Evolutionary conservation across 2,329 filamentous ascomycete genomes (phyloP).

Genomic region (Colletotrichum spaethianum): DNA sequence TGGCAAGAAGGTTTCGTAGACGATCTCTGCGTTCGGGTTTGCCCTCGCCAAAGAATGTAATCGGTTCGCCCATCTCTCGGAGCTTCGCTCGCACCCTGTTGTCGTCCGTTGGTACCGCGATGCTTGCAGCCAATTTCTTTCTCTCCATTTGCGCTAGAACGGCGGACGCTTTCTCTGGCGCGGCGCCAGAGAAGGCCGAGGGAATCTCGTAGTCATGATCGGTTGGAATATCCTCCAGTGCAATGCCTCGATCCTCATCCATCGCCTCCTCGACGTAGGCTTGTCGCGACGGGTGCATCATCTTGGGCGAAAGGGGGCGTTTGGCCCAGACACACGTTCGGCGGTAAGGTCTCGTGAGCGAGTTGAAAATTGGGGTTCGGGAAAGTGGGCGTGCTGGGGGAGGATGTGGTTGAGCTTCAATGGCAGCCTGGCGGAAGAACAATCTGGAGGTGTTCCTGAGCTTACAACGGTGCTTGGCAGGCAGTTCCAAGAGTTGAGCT

Average conservation of each 20-base stretch:
- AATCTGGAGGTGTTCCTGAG: not conserved
- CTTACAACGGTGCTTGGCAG: not conserved
- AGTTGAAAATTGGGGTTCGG: not conserved
- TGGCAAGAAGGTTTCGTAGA: conserved; percentile 83
- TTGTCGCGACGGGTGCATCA: conserved; percentile 90
- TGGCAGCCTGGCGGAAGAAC: conserved; percentile 9
- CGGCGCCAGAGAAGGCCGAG: conserved; percentile 73
- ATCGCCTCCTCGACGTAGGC: conserved; percentile 91
- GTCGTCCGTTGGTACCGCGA: conserved; percentile 96
- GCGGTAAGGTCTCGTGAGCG: not conserved
- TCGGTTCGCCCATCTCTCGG: conserved; percentile 90
- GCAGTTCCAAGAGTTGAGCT: not conserved
- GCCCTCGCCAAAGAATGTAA: conserved; percentile 95
- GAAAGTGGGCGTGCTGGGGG: not conserved
- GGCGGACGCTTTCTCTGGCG: conserved; percentile 86
- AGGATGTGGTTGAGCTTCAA: conserved; percentile 7
- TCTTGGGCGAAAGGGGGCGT: conserved; percentile 51
- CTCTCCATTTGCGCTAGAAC: conserved; percentile 91
- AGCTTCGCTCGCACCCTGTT: conserved; percentile 84
- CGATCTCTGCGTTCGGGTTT: conserved; percentile 88
- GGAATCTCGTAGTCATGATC: conserved; percentile 91
- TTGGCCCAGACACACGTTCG: not conserved
- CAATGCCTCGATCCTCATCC: conserved; percentile 57
- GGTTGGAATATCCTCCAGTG: conserved; percentile 66
- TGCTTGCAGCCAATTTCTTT: conserved; percentile 88